phyloP scores from a whole-genome alignment of 1,284 basidiomycete species.

The Ceratobasidium sp. region DNA sequence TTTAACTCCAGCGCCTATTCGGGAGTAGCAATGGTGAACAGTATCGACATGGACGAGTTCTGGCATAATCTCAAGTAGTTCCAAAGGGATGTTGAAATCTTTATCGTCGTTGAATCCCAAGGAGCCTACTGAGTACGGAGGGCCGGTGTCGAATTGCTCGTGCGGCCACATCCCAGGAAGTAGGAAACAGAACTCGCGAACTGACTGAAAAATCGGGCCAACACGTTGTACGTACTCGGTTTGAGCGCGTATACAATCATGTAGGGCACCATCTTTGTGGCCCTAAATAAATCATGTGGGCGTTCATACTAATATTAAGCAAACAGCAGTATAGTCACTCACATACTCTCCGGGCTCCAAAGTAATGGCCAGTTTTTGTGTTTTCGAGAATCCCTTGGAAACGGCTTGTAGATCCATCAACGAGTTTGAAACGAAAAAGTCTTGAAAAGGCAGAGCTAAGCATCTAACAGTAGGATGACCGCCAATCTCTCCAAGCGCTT shows the following conservation, averaged over 20 bases:
- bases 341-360: constrained; percentile 22
- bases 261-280: neutral
- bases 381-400: constrained; percentile 22
- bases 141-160: neutral
- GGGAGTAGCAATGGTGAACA: constrained; percentile 24
- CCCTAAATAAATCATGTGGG: neutral
- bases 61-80: constrained; percentile 34
- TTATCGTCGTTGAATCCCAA: neutral
- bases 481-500: constrained; percentile 15
- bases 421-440: neutral
- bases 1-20: constrained; percentile 23
- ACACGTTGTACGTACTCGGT: neutral
- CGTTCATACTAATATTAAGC: neutral
- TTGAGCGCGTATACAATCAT: neutral
- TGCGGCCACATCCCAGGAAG: constrained; percentile 40
- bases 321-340: neutral
- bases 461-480: constrained; percentile 32
- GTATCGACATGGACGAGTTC: constrained; percentile 40
- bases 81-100: constrained; percentile 22
- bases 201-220: constrained; percentile 26
- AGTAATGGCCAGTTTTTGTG: constrained; percentile 23
- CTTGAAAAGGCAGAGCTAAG: constrained; percentile 9
- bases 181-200: constrained; percentile 37
- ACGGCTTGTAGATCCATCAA: constrained; percentile 6
- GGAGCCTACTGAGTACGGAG: neutral